phyloP scores from a whole-genome alignment of 2,329 filamentous ascomycete genomes.

The Colletotrichum gloeosporioides region DNA sequence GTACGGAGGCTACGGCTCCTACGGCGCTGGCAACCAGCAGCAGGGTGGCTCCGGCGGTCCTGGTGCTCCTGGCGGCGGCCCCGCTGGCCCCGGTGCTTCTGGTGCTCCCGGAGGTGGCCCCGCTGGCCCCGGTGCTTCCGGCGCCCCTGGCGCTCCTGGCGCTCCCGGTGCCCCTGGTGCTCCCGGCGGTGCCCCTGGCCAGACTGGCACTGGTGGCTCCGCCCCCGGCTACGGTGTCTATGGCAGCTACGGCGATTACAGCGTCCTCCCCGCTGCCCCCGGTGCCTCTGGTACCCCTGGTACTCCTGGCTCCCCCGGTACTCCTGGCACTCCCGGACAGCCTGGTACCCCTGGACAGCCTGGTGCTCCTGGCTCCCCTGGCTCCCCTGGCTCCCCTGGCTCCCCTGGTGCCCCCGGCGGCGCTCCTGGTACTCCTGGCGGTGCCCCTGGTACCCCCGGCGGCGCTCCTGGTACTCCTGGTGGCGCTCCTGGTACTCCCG shows the following conservation, averaged over 20 bases:
- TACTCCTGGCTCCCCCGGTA: not conserved
- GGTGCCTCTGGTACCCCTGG: not conserved
- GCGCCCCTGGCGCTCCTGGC: not conserved
- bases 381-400: not conserved
- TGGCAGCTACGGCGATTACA: not conserved
- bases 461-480: not conserved
- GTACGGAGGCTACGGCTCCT: constrained; percentile 1
- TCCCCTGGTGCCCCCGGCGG: not conserved
- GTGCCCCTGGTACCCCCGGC: not conserved
- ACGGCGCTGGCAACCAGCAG: not conserved
- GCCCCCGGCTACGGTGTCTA: not conserved
- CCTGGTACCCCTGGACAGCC: not conserved
- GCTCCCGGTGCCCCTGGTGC: not conserved
- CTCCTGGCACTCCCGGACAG: not conserved
- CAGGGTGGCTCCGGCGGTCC: not conserved
- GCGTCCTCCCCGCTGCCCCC: not conserved
- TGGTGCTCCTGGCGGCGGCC: not conserved
- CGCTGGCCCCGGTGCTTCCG: not conserved
- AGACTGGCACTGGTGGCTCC: not conserved
- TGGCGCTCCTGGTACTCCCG: not conserved
- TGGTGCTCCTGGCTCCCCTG: not conserved
- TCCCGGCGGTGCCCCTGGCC: not conserved
- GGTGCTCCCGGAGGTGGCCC: not conserved
- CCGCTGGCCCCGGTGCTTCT: not conserved
- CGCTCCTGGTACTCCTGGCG: not conserved